Base-by-base conservation (phyloP, 169 alveolate species). In the Plasmodium malariae region DNA sequence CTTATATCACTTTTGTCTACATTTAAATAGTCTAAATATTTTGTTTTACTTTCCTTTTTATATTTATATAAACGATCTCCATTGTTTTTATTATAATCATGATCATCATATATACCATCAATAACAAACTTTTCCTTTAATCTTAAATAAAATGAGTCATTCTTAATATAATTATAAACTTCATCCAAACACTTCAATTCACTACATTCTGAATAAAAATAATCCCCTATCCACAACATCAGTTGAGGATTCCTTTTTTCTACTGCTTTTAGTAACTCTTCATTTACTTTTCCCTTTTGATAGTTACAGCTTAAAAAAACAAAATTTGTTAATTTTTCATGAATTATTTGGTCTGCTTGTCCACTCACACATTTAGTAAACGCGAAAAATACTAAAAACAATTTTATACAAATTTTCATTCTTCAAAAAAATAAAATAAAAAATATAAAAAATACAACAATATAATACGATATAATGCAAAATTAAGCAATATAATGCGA, bases 81-180 rank as follows among this genome's bases (percentile, higher is more conserved):
- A 92, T 95, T 96, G n/a, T 54, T 68, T 83, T 59, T 88, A 74
- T 96, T 97, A 73, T 93, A 95, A 69, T 95, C 97, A 55, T 95
- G 97, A 80, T 95, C 97, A 70, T 95, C 97, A 93, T 95, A 95
- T 14, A 95, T 92, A 12, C 97, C 97, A 72, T 94, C 96, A n/a
- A 92, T 85, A 40, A 69, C 54, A 63, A 87, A 91, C 19, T 92
- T 67, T 19, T 85, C 36, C 59, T 63, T 87, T 70, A 94, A 78
- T 6, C 62, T 71, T 43, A 62, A 83, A 59, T 87, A 94, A n/a
- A 60, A 88, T 51, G 76, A 60, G 24, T 85, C 89, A 43, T 87
- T 73, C 32, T 49, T 78, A 91, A 94, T 63, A 34, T 76, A 70
- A 19, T 55, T 76, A 85, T 94, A 94, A 40, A 55, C 92, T 28